phyloP scores from a whole-genome alignment of 148 eudicot species.

The Amaranthus palmeri region DNA sequence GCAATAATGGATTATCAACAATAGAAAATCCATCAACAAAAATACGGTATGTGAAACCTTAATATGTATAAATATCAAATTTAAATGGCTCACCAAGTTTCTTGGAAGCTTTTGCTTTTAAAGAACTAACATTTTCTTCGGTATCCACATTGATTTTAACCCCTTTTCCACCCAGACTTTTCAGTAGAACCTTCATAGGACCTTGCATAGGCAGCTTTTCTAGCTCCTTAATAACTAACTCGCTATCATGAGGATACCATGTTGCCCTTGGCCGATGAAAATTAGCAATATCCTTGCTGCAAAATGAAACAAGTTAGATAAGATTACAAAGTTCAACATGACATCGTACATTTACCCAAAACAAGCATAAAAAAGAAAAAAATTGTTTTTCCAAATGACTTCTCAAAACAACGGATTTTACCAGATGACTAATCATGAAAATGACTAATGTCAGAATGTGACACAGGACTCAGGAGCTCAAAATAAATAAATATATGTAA shows the following conservation, averaged over 20 bases:
- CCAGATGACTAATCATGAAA: not conserved
- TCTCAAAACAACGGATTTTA: not conserved
- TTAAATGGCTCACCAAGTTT: slow-evolving; percentile 61
- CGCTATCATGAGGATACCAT: slow-evolving; percentile 94
- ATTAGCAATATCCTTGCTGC: slow-evolving; percentile 89
- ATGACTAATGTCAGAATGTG: not conserved
- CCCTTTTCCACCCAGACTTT: slow-evolving; percentile 94
- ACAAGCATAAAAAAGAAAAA: not conserved
- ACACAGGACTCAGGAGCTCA: not conserved
- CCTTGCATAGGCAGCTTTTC: slow-evolving; percentile 67
- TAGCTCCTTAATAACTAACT: slow-evolving; percentile 67
- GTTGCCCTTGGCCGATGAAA: slow-evolving; percentile 94
- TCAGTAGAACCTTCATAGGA: slow-evolving; percentile 76
- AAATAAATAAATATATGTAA: too few species aligned
- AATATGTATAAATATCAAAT: slow-evolving; percentile 2
- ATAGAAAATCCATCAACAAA: not conserved
- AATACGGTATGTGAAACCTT: not conserved
- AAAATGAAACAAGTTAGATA: slow-evolving; percentile 19
- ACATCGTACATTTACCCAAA: not conserved
- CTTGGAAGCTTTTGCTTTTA: slow-evolving; percentile 85
- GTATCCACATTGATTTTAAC: slow-evolving; percentile 86
- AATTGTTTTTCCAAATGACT: not conserved
- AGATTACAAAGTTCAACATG: not conserved
- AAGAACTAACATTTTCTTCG: slow-evolving; percentile 74
- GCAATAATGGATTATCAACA: not conserved